phyloP scores from a whole-genome alignment of 1,139 yeast species.

The Diutina sp. region DNA sequence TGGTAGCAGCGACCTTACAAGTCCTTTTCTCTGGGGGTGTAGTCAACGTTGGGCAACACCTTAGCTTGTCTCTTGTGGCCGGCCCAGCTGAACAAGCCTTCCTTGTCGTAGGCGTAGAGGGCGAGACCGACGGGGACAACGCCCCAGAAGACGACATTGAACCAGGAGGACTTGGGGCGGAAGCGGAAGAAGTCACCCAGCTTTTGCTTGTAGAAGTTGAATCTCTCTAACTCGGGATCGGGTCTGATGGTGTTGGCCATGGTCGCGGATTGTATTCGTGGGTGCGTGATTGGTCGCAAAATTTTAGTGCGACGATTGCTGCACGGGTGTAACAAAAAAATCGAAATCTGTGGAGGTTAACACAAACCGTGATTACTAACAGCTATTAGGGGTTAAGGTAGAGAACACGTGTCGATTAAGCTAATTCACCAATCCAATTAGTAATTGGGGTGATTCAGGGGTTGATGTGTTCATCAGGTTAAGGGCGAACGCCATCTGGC shows the following conservation, averaged over 20 bases:
- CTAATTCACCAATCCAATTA: too few species aligned
- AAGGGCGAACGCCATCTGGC: too few species aligned
- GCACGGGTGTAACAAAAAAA: not conserved
- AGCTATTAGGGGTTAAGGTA: too few species aligned
- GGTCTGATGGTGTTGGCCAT: slow-evolving; percentile 37
- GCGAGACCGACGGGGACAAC: slow-evolving; percentile 25
- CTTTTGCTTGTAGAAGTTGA: slow-evolving; percentile 31
- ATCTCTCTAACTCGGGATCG: slow-evolving; percentile 30
- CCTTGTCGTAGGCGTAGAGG: slow-evolving; percentile 23
- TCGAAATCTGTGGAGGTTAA: too few species aligned
- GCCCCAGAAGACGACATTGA: slow-evolving; percentile 26
- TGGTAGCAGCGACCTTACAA: slow-evolving; percentile 13
- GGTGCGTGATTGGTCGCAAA: not conserved
- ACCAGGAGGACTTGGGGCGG: slow-evolving; percentile 25
- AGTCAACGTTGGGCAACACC: slow-evolving; percentile 21
- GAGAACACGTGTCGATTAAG: too few species aligned
- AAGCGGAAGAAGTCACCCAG: slow-evolving; percentile 32
- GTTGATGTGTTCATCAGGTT: too few species aligned
- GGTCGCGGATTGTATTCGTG: not conserved
- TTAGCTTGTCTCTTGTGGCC: slow-evolving; percentile 25
- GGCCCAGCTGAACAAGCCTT: slow-evolving; percentile 21
- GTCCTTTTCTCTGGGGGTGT: slow-evolving; percentile 34
- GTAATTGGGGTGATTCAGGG: too few species aligned
- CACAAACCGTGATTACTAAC: too few species aligned
- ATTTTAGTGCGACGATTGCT: not conserved